Evolutionary conservation across 1,284 basidiomycete genomes (phyloP), one percentile per base, ranked within the genome.

Genomic region (Tilletia walkeri): DNA sequence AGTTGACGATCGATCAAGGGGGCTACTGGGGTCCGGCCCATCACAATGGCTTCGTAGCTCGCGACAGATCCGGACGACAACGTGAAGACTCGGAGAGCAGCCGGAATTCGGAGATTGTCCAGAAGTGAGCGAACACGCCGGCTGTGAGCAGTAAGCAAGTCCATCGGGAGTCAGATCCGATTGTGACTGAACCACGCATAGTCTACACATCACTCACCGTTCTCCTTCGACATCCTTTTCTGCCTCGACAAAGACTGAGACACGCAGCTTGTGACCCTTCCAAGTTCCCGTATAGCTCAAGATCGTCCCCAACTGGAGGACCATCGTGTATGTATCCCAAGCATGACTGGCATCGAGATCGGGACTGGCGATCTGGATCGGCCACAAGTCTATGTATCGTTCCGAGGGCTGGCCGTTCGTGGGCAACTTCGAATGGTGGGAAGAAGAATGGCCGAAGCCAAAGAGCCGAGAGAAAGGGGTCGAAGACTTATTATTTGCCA

Each of bases 251-350:
- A 83, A 83, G 3, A 83, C 82, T 24, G 75, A 79, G 38, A 83
- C 82, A 10, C 82, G 79, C 39, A 83, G 73, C 70, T 79, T 75
- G 74, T 83, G 81, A 45, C 72, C 67, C 61, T 79, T 81, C 82
- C 82, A 83, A 36, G 78, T 80, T 59, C 80, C 77, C 0, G 82
- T 83, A 30, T 82, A 72, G 68, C 78, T 81, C 20, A 83, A 73
- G 41, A 83, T 83, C 4, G 82, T 83, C 67, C 82, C 82, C 54
- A 83, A 76, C 53, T 83, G 82, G 20, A 83, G 75, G 12, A 83
- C 81, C 80, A 83, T 82, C 12, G 82, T 83, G 72, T 83, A 83
- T 4, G 80, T 82, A 69, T 83, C 82, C 82, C 82, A 83, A 18
- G 78, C 78, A 24, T 78, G 80, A 39, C 69, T 73, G 34, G 76